Evolutionary conservation across 345 rosid species (phyloP), one percentile per base, ranked within the genome.

Genomic region (Populus tremula): DNA sequence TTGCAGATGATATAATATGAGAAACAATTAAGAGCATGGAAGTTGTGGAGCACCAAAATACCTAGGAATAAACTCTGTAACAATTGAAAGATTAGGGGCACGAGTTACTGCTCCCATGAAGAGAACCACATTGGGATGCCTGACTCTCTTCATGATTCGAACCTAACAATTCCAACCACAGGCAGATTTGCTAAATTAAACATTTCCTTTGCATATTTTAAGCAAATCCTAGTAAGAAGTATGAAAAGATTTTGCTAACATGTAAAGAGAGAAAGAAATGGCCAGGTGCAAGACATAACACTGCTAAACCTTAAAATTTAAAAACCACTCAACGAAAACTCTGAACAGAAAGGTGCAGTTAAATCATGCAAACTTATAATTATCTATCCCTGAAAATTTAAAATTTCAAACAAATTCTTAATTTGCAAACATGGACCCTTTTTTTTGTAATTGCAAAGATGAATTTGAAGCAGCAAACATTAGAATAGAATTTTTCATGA

Each of bases 31-130:
- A 16, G 70, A 73, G 72, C 17, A 43, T 38, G 38, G 66, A 74
- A 67, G 72, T 23, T 61, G 63, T n/a, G 63, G 67, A 39, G 13
- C 18, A 71, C 45, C 61, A 82, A 61, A 84, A 66, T 82, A 93
- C 98, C 97, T 88, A 59, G 93, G 98, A 82, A 94, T 97, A 86
- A 91, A 94, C 80, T 94, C 98, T 63, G 97, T 90, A 43, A 94
- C 86, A 77, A 94, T 94, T 41, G 98, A 94, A 85, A 94, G 95
- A 88, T 90, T 89, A 66, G 98, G 98, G 56, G 93, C 84, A 67
- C 97, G 94, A 61, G 96, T 93, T 78, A 94, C 91, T 78, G 97
- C 97, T 85, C 98, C 98, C 98, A 94, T 94, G 91, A 92, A 94
- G 80, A 94, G 98, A 87, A 94, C 98, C 62, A 94, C 97, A 83